phyloP scores from a whole-genome alignment of 2,329 filamentous ascomycete genomes.

The Bipolaris gigantea region DNA sequence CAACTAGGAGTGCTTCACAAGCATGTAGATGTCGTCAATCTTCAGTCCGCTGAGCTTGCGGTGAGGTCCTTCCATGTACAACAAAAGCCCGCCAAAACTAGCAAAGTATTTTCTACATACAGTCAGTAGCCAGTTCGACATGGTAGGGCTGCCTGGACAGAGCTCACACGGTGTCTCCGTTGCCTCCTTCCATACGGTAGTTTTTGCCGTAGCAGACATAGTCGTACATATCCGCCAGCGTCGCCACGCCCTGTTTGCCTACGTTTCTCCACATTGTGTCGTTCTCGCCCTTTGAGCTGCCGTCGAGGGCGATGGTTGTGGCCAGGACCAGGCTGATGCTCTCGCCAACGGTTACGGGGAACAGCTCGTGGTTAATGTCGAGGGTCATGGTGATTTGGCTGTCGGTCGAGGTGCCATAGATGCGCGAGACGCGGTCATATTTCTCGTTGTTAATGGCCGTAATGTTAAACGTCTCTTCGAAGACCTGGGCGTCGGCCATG shows the following conservation, averaged over 20 bases:
- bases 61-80: slow-evolving; percentile 90
- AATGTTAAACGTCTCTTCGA: slow-evolving; percentile 88
- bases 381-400: slow-evolving; percentile 78
- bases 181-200: slow-evolving; percentile 82
- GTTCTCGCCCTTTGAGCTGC: slow-evolving; percentile 59
- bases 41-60: slow-evolving; percentile 91
- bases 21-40: slow-evolving; percentile 90
- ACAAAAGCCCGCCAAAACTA: slow-evolving; percentile 88
- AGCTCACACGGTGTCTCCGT: slow-evolving; percentile 83
- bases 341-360: slow-evolving; percentile 74
- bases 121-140: slow-evolving; percentile 30
- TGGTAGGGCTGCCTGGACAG: neutral
- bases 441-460: slow-evolving; percentile 79
- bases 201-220: slow-evolving; percentile 90
- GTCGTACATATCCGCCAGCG: slow-evolving; percentile 76
- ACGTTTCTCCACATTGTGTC: slow-evolving; percentile 66
- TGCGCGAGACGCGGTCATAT: slow-evolving; percentile 92
- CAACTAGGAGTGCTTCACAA: slow-evolving; percentile 77
- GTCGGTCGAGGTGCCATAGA: slow-evolving; percentile 76
- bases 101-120: slow-evolving; percentile 80
- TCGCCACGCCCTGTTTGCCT: slow-evolving; percentile 55
- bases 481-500: slow-evolving; percentile 86
- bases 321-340: slow-evolving; percentile 80
- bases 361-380: slow-evolving; percentile 93
- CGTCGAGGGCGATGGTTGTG: slow-evolving; percentile 83